Evolutionary conservation across 345 rosid genomes (phyloP).

Genomic region (Leavenworthia alabamica): DNA sequence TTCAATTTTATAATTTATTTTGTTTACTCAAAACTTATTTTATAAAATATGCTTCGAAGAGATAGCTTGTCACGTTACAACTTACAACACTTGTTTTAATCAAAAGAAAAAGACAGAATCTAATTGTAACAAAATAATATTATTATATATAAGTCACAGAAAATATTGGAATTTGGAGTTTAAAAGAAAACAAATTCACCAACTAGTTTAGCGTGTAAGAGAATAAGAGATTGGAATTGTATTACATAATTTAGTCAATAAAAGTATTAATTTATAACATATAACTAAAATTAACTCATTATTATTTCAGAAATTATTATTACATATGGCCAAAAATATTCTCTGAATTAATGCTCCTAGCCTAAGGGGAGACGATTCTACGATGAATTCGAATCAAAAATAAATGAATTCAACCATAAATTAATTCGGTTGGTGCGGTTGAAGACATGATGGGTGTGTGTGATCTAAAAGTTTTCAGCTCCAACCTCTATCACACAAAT

Average conservation of each 20-base stretch:
- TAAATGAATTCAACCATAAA: not conserved
- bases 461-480: no score
- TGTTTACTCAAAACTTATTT: no score
- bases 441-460: not conserved
- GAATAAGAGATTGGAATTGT: no score
- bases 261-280: no score
- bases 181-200: not conserved
- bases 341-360: not conserved
- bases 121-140: no score
- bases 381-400: no score
- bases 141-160: not conserved
- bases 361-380: no score
- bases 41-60: not conserved
- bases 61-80: slow-evolving; percentile 17
- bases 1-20: not conserved
- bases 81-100: not conserved
- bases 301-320: no score
- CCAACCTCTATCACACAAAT: no score
- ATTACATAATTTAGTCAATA: no score
- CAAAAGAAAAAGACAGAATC: no score
- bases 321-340: not conserved
- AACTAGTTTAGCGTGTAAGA: not conserved
- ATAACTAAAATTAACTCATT: no score
- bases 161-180: not conserved
- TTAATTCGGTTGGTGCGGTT: not conserved